These are phyloP conservation scores for Cyclotella baltica DNA, from an alignment of 108 stramenopile species.

Conservation along the genomic window DNA sequence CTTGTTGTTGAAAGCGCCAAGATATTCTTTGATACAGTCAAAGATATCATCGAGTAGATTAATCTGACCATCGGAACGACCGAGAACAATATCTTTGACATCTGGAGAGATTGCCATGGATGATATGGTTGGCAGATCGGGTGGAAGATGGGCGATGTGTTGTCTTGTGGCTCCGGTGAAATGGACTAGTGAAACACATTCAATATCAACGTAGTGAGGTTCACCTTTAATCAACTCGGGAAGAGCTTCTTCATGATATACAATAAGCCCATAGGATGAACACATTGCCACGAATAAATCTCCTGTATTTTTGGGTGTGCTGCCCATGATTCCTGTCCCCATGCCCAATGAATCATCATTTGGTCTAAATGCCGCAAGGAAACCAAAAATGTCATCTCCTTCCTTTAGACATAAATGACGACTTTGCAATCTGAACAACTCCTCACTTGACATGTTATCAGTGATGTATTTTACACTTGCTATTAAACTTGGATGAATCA, in stretches of 20 bases:
- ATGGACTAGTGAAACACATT: conserved; percentile 18
- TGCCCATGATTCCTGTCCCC: conserved; percentile 1
- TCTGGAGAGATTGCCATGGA: conserved; percentile 59
- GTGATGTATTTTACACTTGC: conserved; percentile 1
- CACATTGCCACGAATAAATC: conserved; percentile 41
- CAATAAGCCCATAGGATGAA: conserved; percentile 21
- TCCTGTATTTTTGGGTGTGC: neutral
- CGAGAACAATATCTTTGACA: conserved; percentile 53
- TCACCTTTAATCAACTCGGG: conserved; percentile 4
- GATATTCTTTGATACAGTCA: conserved; percentile 49
- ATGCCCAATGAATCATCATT: neutral
- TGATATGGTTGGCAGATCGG: conserved; percentile 10
- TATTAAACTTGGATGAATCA: neutral
- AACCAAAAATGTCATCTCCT: conserved; percentile 39
- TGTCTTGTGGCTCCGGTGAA: conserved; percentile 7
- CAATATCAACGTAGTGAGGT: neutral
- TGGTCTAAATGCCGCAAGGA: conserved; percentile 38
- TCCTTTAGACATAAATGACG: conserved; percentile 32
- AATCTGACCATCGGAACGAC: conserved; percentile 61
- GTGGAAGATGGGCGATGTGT: neutral
- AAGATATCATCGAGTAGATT: conserved; percentile 61
- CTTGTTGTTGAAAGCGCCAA: conserved; percentile 22
- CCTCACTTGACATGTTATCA: conserved; percentile 1
- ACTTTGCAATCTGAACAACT: conserved; percentile 1
- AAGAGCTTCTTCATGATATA: conserved; percentile 26